Conservation (phyloP, 2,329 filamentous ascomycete genomes). For the Teratosphaeriaceae sp. region DNA sequence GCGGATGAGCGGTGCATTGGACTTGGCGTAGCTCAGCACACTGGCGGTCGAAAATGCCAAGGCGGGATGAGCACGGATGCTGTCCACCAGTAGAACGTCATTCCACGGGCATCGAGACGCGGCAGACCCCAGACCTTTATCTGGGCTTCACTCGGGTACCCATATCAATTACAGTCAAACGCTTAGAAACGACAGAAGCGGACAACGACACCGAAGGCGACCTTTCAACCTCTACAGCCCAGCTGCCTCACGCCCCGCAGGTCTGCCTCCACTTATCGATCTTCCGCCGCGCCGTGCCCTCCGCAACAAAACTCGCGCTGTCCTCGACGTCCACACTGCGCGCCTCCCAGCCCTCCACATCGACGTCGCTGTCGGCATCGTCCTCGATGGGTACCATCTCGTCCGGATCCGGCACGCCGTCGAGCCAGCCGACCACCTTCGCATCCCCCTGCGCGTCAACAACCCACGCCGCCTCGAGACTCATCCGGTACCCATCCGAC, state of each 20-base stretch:
- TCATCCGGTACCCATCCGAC: slow-evolving; percentile 12
- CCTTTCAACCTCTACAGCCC: background rate
- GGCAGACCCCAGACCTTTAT: too few species aligned
- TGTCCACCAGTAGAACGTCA: too few species aligned
- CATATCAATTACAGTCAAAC: too few species aligned
- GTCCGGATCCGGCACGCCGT: slow-evolving; percentile 1
- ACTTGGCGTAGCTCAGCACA: too few species aligned
- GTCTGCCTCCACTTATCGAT: slow-evolving; percentile 15
- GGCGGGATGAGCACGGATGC: too few species aligned
- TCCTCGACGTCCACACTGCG: slow-evolving; percentile 12
- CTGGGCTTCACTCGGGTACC: too few species aligned
- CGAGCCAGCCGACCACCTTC: background rate
- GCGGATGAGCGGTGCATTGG: too few species aligned
- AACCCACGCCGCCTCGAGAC: background rate
- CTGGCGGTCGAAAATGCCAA: too few species aligned
- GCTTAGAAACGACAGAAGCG: too few species aligned
- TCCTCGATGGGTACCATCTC: background rate
- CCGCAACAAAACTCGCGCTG: slow-evolving; percentile 16
- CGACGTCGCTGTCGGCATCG: background rate
- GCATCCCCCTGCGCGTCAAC: background rate
- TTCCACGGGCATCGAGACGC: too few species aligned
- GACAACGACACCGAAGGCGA: background rate
- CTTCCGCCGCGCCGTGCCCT: slow-evolving; percentile 10
- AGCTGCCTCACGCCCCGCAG: background rate
- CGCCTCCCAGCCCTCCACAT: background rate